Evolutionary conservation across 345 rosid genomes (phyloP), one percentile per base, ranked within the genome.

Genomic region (Lumnitzera racemosa): DNA sequence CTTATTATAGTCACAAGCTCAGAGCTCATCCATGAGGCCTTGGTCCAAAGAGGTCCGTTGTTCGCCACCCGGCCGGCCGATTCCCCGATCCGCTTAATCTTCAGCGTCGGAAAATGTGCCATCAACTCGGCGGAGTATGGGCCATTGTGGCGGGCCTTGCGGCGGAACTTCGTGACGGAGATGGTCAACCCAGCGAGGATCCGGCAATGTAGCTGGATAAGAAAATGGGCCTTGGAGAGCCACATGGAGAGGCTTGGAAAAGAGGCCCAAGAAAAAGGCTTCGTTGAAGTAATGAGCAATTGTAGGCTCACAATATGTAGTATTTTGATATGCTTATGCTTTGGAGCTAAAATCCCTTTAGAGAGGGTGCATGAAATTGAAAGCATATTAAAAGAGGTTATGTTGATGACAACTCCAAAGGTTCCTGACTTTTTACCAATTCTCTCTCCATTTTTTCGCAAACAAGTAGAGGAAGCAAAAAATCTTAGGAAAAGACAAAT

Each of bases 41-140:
- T 92, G 12, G 80, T 92, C 54, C 83, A 80, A 58, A 75, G 83
- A 6, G 97, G 97, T 0, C 65, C 96, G 0, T 62, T 70, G 1
- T 87, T 92, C 53, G 96, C 91, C 14, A 82, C 84, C 51, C 72
- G 99, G 11, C 99, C 99, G 0, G 78, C 87, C 0, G 97, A 92
- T 68, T 92, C 96, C 0, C 96, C 95, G 1, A 88, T 89, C 74
- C 81, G 96, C 12, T 76, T 84, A 12, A 62, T 92, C 51, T 92
- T 92, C 78, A 90, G 97, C 11, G 82, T 92, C 16, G 95, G 96
- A 14, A 92, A 90, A 57, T 90, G 96, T 55, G 95, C 97, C 56
- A 80, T 94, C 63, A 88, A 90, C 82, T 94, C 97, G 0, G 91
- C 96, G 2, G 86, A 72, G 63, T 94, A 94, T 20, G 97, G 96